Percentiles rank a stretch among this genome's conserved stretches.
phyloP scores from a whole-genome alignment of 208 protist species.

The Crithidia acanthocephali region DNA sequence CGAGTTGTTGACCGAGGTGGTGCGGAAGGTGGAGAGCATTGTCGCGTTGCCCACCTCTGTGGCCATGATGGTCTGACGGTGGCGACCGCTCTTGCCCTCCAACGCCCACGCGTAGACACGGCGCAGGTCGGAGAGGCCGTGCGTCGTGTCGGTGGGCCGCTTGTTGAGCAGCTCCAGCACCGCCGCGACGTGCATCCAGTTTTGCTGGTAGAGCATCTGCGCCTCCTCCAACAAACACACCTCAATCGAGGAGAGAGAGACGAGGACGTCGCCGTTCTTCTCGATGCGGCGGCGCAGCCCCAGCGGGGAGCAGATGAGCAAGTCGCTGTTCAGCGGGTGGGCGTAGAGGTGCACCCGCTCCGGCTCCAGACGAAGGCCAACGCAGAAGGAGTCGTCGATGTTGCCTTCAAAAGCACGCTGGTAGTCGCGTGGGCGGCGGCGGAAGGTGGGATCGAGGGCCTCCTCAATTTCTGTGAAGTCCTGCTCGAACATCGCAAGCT shows the following conservation, averaged over 20 bases:
- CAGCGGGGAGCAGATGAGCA: slow-evolving; percentile 97
- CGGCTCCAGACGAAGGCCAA: slow-evolving; percentile 87
- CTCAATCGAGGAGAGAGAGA: slow-evolving; percentile 95
- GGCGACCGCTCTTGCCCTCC: slow-evolving; percentile 76
- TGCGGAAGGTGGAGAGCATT: slow-evolving; percentile 89
- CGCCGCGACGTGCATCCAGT: slow-evolving; percentile 94
- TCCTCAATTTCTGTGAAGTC: slow-evolving; percentile 92
- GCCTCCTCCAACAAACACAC: slow-evolving; percentile 94
- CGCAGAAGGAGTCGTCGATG: slow-evolving; percentile 96
- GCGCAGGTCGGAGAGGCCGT: slow-evolving; percentile 85
- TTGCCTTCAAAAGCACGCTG: slow-evolving; percentile 95
- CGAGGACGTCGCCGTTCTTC: slow-evolving; percentile 73
- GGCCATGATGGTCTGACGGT: slow-evolving; percentile 95
- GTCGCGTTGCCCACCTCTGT: slow-evolving; percentile 79
- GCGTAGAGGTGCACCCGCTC: slow-evolving; percentile 86
- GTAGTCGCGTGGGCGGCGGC: slow-evolving; percentile 88
- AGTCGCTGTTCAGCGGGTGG: slow-evolving; percentile 92
- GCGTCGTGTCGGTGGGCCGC: slow-evolving; percentile 82
- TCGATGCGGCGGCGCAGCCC: slow-evolving; percentile 85
- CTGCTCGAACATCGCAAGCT: slow-evolving; percentile 79
- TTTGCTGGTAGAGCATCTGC: slow-evolving; percentile 97
- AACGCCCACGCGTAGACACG: slow-evolving; percentile 88
- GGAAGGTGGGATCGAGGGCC: slow-evolving; percentile 84
- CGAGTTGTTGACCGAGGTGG: slow-evolving; percentile 67
- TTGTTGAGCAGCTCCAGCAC: slow-evolving; percentile 83